Percentiles rank a stretch among this genome's conserved stretches.
phyloP scores from a whole-genome alignment of 805 yeast species.

The Candida takata region DNA sequence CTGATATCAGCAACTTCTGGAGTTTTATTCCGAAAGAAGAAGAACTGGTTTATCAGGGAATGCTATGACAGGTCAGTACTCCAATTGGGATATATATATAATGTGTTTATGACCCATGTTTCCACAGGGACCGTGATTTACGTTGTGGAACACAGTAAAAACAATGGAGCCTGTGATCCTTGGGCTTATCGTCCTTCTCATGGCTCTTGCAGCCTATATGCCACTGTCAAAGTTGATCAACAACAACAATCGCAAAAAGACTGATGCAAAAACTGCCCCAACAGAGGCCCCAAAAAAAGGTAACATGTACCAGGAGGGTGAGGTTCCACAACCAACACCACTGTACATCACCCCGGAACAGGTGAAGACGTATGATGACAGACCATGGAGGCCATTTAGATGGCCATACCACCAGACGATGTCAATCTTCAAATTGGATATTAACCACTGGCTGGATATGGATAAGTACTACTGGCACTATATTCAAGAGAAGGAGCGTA shows the following conservation, averaged over 20 bases:
- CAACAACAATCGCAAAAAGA: background rate
- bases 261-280: background rate
- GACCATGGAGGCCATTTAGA: slow-evolving; percentile 78
- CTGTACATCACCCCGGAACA: slow-evolving; percentile 60
- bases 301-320: slow-evolving; percentile 9
- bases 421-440: slow-evolving; percentile 65
- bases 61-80: no score
- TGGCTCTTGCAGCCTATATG: slow-evolving; percentile 8
- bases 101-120: no score
- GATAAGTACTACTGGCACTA: slow-evolving; percentile 67
- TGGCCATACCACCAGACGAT: slow-evolving; percentile 79
- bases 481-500: slow-evolving; percentile 53
- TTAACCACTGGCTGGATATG: slow-evolving; percentile 76
- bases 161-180: slow-evolving; percentile 11
- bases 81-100: no score
- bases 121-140: no score
- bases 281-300: slow-evolving; percentile 7
- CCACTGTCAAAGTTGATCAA: slow-evolving; percentile 8
- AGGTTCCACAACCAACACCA: slow-evolving; percentile 40
- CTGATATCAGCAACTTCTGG: background rate
- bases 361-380: slow-evolving; percentile 56
- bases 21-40: background rate
- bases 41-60: no score
- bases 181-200: slow-evolving; percentile 5
- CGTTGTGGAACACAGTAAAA: background rate